A percentile compares a stretch with the other conserved stretches of the same genome.
Conservation (phyloP, 1,139 yeast genomes). For the Saccharomycopsis hybrid region DNA sequence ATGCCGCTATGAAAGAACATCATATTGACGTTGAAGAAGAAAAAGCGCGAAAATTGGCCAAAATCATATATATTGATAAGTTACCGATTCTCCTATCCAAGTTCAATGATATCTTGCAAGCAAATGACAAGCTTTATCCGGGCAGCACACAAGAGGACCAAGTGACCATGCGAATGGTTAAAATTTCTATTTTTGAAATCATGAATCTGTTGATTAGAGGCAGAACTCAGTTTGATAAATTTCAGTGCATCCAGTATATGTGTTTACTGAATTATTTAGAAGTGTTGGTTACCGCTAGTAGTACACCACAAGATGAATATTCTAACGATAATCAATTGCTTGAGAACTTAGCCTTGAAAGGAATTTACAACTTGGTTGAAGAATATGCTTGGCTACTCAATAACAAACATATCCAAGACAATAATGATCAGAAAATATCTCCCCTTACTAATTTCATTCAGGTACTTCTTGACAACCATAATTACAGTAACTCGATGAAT, state of each 20-base stretch:
- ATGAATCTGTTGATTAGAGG: neutral
- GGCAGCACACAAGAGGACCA: neutral
- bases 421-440: too few relatives aligned
- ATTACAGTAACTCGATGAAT: too few relatives aligned
- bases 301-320: neutral
- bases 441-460: too few relatives aligned
- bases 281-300: neutral
- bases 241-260: conserved; percentile 3
- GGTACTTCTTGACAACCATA: too few relatives aligned
- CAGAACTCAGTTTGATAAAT: conserved; percentile 8
- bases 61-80: conserved; percentile 1
- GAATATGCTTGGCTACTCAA: conserved; percentile 1
- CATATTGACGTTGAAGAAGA: neutral
- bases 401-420: neutral
- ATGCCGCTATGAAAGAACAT: too few relatives aligned
- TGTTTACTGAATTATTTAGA: conserved; percentile 1
- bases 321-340: neutral
- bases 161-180: neutral
- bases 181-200: conserved; percentile 3
- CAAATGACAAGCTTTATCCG: neutral
- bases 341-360: neutral
- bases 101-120: neutral
- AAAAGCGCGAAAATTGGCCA: neutral
- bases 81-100: neutral
- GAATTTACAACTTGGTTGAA: conserved; percentile 2